Evolutionary conservation across 371 early-diverging fungal genomes (phyloP).

Genomic region (Mucor saturninus): DNA sequence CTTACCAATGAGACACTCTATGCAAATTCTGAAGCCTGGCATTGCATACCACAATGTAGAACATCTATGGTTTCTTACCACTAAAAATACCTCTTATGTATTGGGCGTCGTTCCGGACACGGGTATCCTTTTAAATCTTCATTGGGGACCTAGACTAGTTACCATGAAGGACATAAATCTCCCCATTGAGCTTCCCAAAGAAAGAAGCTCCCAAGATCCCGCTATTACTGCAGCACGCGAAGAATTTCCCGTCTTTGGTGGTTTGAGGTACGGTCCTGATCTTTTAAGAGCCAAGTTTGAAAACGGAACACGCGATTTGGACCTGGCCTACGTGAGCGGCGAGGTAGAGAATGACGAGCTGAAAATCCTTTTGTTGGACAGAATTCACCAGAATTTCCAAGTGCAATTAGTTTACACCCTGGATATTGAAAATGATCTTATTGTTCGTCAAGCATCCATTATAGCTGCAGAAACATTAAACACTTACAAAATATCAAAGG

Average conservation of each 20-base stretch:
- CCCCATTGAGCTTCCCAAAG: not conserved
- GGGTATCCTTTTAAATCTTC: constrained; percentile 34
- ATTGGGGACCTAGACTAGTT: constrained; percentile 43
- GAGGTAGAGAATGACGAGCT: constrained; percentile 8
- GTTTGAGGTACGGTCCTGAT: constrained; percentile 42
- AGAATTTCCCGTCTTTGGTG: constrained; percentile 49
- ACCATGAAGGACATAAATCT: constrained; percentile 26
- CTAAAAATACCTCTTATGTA: constrained; percentile 38
- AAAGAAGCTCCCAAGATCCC: constrained; percentile 39
- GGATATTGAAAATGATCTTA: constrained; percentile 37
- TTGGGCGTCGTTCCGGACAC: constrained; percentile 31
- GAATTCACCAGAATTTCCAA: constrained; percentile 14
- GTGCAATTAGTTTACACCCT: constrained; percentile 35
- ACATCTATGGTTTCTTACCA: constrained; percentile 39
- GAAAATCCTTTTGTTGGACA: constrained; percentile 22
- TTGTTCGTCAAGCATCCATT: constrained; percentile 17
- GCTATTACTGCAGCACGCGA: constrained; percentile 37
- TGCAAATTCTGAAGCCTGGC: constrained; percentile 15
- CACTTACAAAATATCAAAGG: constrained; percentile 15
- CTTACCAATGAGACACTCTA: not conserved
- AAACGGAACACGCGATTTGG: constrained; percentile 38
- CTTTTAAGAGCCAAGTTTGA: constrained; percentile 31
- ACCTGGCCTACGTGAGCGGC: constrained; percentile 21
- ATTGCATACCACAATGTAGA: constrained; percentile 27
- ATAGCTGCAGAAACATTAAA: not conserved